Evolutionary conservation across 768 basidiomycete genomes (phyloP), one percentile per base, ranked within the genome.

Genomic region (Tubosaeta sp.): DNA sequence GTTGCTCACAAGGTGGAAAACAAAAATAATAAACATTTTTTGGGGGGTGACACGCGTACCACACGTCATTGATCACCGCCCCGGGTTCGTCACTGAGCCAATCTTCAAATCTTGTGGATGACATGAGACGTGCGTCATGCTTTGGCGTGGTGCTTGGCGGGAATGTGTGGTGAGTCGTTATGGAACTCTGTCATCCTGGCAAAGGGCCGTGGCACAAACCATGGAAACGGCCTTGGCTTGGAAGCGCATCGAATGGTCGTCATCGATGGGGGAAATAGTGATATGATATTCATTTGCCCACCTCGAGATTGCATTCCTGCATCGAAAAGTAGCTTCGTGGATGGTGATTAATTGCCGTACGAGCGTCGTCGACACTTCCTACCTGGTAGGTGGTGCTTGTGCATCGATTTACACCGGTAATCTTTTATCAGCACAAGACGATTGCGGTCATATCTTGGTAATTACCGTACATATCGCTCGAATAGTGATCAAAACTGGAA

Each of bases 61-160:
- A 53, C 48, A 54, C 54, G 57, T 61, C 52, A 46, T 50, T n/a
- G 44, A 51, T 42, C 36, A 47, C n/a, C 39, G 22, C 14, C 18
- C 19, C 22, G 25, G 18, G n/a, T 18, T 22, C 51, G 42, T 44
- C 42, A 32, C 25, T 49, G 13, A 42, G 61, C 30, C 51, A 59
- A 62, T 62, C 61, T 49, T 21, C 48, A 32, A 52, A 39, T 21
- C 39, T 36, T 36, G 41, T n/a, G 0, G 30, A 32, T 13, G 32
- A 45, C 22, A 62, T 61, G 60, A 61, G 46, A 59, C 54, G 35
- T 36, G 61, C 52, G 54, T 55, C 61, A 52, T 43, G 55, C 43
- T 44, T 50, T 53, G 53, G 61, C 18, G n/a, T n/a, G n/a, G n/a
- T n/a, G n/a, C n/a, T n/a, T n/a, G n/a, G n/a, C n/a, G n/a, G n/a